Conservation (phyloP, 768 basidiomycete genomes). For the Lentinula raphanica region DNA sequence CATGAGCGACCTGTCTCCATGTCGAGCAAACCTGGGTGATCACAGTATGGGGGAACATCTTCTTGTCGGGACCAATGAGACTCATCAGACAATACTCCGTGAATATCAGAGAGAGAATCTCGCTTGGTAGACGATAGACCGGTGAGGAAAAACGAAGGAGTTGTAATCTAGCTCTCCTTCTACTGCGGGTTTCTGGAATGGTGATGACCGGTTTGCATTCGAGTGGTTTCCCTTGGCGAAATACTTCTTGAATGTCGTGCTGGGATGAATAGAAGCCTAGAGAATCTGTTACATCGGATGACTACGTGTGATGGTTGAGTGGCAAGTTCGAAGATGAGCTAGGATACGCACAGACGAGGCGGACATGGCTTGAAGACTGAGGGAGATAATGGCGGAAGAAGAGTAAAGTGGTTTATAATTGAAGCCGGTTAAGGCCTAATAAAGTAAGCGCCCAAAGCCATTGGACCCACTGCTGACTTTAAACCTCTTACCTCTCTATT, state of each 20-base stretch:
- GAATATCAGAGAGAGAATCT: neutral
- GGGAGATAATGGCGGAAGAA: neutral
- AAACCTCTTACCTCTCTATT: no score
- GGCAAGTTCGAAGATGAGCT: neutral
- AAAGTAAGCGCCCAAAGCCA: no score
- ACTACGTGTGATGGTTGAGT: neutral
- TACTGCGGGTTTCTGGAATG: neutral
- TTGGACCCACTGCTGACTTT: no score
- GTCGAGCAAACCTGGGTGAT: neutral
- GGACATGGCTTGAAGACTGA: neutral
- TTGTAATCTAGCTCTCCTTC: neutral
- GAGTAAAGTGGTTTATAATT: no score
- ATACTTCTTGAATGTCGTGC: neutral
- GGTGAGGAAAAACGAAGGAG: neutral
- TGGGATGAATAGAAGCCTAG: neutral
- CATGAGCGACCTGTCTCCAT: neutral
- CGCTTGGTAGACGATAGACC: neutral
- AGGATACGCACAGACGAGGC: neutral
- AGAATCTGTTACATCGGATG: neutral
- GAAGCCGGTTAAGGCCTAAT: no score
- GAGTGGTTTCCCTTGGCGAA: neutral
- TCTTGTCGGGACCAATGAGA: neutral
- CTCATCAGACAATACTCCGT: neutral
- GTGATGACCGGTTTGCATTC: neutral
- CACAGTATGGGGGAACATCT: neutral